Base-by-base conservation (phyloP, 305 asterid species). In the Nicotiana rustica region DNA sequence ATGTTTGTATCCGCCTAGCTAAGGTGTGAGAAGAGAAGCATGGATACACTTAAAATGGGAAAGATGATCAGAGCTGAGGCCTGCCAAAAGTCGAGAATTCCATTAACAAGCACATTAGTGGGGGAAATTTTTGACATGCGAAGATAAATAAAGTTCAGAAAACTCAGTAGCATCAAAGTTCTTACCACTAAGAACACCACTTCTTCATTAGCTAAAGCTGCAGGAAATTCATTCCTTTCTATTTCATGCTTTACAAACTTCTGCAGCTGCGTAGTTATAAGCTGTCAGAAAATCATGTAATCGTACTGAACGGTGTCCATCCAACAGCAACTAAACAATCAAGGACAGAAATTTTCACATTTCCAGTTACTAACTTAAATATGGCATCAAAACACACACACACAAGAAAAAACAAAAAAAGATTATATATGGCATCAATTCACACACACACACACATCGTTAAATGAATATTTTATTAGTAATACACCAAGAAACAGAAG, bases 171-270 rank as follows among this genome's bases (percentile, higher is more conserved):
- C 25, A 12, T 62, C 61, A 52, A 77, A 71, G 25, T 33, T 7
- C 88, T n/a, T 87, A 92, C 99, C 97, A 92, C 70, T 79, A 93
- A 83, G 75, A 95, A 95, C 77, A 92, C 91, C 79, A 95, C 91
- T 91, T 94, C 99, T 77, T 92, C 86, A 52, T 92, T 91, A 36
- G 95, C 97, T 80, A 93, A 90, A 78, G 86, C 84, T 41, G 90
- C 92, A 62, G 92, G 90, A 41, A 91, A 82, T 78, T 88, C 87
- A 70, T 90, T 91, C 92, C 86, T 85, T 69, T 70, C 64, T 89
- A 93, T 88, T 67, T 85, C 90, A 68, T 85, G 91, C 89, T 86
- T 89, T 68, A 93, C 70, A 77, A 85, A 79, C 82, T 92, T 89
- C 89, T 95, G 98, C 91, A 95, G 67, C 98, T 95, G 82, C 19